phyloP scores from a whole-genome alignment of 78 protist species.

The Polysphondylium violaceum region DNA sequence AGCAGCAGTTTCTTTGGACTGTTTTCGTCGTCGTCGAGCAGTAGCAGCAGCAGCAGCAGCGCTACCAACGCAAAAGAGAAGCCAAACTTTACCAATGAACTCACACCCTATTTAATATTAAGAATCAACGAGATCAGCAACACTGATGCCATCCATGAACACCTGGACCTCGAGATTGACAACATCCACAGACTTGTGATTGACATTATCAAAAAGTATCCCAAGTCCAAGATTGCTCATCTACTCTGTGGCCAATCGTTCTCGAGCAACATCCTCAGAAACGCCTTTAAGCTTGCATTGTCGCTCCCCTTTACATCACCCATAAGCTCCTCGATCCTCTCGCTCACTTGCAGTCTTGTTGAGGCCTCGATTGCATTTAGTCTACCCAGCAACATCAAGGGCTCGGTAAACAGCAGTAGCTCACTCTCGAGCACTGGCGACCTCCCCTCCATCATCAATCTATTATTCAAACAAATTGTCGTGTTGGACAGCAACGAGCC shows the following conservation, averaged over 20 bases:
- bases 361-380: constrained; percentile 14
- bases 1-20: constrained; percentile 20
- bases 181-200: constrained; percentile 26
- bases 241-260: constrained; percentile 72
- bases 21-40: not conserved
- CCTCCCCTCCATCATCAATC: constrained; percentile 25
- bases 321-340: constrained; percentile 23
- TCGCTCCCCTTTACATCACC: constrained; percentile 19
- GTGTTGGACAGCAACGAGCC: not conserved
- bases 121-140: constrained; percentile 52
- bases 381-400: not conserved
- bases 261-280: constrained; percentile 17
- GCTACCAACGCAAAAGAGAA: constrained; percentile 4
- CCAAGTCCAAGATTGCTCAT: constrained; percentile 63
- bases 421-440: not conserved
- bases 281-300: constrained; percentile 37
- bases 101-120: constrained; percentile 53
- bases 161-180: constrained; percentile 44
- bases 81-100: constrained; percentile 59
- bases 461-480: constrained; percentile 48
- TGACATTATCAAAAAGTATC: constrained; percentile 49
- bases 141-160: constrained; percentile 8
- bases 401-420: no score
- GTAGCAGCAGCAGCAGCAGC: not conserved
- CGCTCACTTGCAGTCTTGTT: constrained; percentile 10